Base-by-base conservation (phyloP, 2,329 filamentous ascomycete species). In the Coniochaeta pulveracea region DNA sequence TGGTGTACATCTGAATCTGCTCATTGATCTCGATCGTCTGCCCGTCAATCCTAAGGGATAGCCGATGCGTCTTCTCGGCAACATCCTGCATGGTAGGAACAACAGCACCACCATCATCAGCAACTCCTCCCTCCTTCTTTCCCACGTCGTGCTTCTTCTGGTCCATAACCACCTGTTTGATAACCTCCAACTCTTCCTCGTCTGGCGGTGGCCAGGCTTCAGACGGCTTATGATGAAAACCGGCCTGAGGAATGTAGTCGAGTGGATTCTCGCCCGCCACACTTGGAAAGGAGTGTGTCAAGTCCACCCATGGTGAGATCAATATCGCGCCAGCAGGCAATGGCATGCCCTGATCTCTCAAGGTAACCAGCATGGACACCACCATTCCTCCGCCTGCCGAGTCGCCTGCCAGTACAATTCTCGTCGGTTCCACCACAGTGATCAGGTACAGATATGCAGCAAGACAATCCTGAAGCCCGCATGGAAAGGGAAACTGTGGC, bases 401-500 rank as follows among this genome's bases (percentile, higher is more conserved):
- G 50, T 98, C 91, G 15, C 91, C 91, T 0, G 85, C 86, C 18
- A 96, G 55, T 12, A 96, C 65, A 27, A 98, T 91, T 7, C 85
- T 86, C 15, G 69, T 78, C 0, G 89, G 78, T 32, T 85, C 74
- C 44, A 93, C 80, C 3, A 76, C 60, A 4, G 75, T 75, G 21
- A 8, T n/a, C 3, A 96, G 72, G 45, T 85, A 80, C 11, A 96
- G 61, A 50, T 98, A 96, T 0, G 85, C 75, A 2, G 89, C 85
- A 32, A 98, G 54, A 46, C 85, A 94, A 52, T 98, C 91, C 36
- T 91, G 79, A 6, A 98, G 58, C 18, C 84, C 86, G 48, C 91
- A 96, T 0, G 91, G 91, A 43, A 98, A 98, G 0, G 91, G 91
- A 39, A 89, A 98, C 52, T 96, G 88, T 3, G 89, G 91, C 5